Evolutionary conservation across 1,284 basidiomycete species (phyloP), one percentile per base, ranked within the genome.

Genomic region (Sporisorium scitamineum): DNA sequence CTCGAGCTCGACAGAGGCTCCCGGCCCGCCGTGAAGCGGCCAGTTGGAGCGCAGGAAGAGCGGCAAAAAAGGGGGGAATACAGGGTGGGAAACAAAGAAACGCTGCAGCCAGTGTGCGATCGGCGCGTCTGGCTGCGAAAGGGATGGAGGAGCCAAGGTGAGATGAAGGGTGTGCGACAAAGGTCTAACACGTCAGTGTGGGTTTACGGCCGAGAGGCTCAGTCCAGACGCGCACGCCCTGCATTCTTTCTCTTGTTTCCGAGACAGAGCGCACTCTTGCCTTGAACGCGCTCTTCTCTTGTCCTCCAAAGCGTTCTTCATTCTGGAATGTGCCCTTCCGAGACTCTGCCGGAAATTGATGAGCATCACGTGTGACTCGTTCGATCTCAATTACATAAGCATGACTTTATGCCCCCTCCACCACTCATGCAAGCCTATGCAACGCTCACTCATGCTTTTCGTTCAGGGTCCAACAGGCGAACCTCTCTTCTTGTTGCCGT

Each of bases 281-380:
- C 16, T n/a, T 39, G 16, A 11, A 39, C 37, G 37, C 37, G 37
- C 37, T 39, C 18, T 20, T 42, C 10, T 42, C 14, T 20, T 2
- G 7, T 8, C 39, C 7, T 42, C 39, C 20, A 8, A 42, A 10
- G n/a, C 39, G 39, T 42, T 42, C 39, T 20, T 42, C 18, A 13
- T 18, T 44, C 29, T 50, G 48, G 29, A 50, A 47, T 47, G 45
- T 47, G 24, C 16, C 14, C 26, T 5, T 26, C 13, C 24, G 3
- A 20, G 10, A 1, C 20, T 39, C 14, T 27, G 24, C 37, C 22
- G 37, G 31, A 32, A 20, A 37, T 24, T 52, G 32, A 3, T 11
- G 22, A 22, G 44, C 54, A 44, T 61, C 59, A 68, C 59, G 59
- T 62, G 67, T 69, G 67, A 69, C 67, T 69, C 67, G 61, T n/a